Evolutionary conservation across 2,329 filamentous ascomycete species (phyloP).

Genomic region (Ophiostoma angusticollis): DNA sequence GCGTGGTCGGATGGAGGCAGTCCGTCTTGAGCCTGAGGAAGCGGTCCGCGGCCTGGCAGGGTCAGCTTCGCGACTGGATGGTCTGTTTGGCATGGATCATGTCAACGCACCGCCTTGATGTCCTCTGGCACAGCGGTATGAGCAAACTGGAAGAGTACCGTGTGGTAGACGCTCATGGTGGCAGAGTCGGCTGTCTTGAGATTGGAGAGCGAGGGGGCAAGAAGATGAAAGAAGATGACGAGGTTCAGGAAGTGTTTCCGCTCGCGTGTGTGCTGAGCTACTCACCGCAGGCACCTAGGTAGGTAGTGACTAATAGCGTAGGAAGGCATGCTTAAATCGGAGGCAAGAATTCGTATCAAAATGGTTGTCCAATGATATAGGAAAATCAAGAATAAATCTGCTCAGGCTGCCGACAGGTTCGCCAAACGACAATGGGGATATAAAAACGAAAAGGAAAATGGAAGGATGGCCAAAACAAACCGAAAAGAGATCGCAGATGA

Average conservation of each 20-base stretch:
- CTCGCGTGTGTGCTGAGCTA: no score
- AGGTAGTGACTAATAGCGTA: not conserved
- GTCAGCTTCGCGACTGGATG: no score
- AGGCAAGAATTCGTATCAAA: no score
- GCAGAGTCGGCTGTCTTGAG: no score
- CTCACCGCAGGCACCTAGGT: not conserved
- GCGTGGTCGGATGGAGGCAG: constrained; percentile 47
- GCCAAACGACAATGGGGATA: no score
- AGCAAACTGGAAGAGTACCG: constrained; percentile 9
- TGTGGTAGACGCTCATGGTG: constrained; percentile 6
- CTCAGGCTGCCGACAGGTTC: not conserved
- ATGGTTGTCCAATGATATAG: no score
- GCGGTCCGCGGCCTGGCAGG: constrained; percentile 19
- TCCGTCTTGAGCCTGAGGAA: constrained; percentile 39
- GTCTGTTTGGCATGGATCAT: not conserved
- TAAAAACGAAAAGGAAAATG: not conserved
- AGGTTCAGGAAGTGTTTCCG: not conserved
- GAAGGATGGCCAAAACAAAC: not conserved
- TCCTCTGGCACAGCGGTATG: not conserved
- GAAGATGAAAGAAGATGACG: not conserved
- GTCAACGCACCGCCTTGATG: not conserved
- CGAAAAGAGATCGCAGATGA: no score
- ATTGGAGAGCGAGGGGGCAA: no score
- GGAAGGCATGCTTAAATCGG: no score
- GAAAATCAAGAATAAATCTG: not conserved